Conservation (phyloP, 768 basidiomycete species). For the Trichaptum fuscoviolaceum region DNA sequence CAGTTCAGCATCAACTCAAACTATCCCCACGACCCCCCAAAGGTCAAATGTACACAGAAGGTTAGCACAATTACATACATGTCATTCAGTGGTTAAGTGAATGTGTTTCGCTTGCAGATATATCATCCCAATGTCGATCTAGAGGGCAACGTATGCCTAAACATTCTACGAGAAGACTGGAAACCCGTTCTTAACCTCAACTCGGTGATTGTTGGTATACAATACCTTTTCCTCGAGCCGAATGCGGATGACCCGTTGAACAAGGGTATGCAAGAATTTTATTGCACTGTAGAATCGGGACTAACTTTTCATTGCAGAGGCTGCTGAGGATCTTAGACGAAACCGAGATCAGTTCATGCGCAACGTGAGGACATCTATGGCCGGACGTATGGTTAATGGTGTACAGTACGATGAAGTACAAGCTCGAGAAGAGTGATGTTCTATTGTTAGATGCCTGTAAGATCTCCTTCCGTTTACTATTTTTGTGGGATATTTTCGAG, state of each 20-base stretch:
- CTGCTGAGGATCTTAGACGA: constrained; percentile 89
- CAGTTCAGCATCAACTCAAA: constrained; percentile 95
- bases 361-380: constrained; percentile 87
- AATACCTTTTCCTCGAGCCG: constrained; percentile 97
- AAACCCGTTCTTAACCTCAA: constrained; percentile 97
- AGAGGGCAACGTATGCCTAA: constrained; percentile 97
- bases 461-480: constrained; percentile 17
- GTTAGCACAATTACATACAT: constrained; percentile 38
- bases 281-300: constrained; percentile 13
- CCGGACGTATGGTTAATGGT: constrained; percentile 72
- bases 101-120: constrained; percentile 52
- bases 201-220: constrained; percentile 96
- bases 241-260: constrained; percentile 98
- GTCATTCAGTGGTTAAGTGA: neutral
- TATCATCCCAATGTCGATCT: constrained; percentile 99
- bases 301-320: constrained; percentile 55
- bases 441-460: constrained; percentile 12
- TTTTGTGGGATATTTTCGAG: neutral
- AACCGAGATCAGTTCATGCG: constrained; percentile 77
- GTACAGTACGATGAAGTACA: constrained; percentile 75
- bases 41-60: constrained; percentile 95
- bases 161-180: constrained; percentile 99
- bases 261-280: constrained; percentile 65
- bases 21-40: constrained; percentile 99
- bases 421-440: constrained; percentile 31